Evolutionary conservation across 257 asterid species (phyloP).

Genomic region (Penstemon barbatus): DNA sequence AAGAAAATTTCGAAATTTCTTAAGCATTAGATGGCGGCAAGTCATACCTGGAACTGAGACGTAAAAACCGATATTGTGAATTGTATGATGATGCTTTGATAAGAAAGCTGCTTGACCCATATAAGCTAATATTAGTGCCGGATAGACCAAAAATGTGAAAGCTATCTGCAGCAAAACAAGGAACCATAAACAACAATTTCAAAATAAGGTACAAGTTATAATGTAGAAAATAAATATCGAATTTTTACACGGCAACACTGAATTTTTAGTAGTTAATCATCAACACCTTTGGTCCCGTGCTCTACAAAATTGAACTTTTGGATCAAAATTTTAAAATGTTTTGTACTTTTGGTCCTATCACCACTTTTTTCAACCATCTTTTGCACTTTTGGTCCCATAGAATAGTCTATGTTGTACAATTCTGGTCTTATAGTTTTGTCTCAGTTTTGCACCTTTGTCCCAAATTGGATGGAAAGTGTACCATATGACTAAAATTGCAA

Average conservation of each 20-base stretch:
- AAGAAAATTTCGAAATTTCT: not conserved
- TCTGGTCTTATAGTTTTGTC: too few species aligned
- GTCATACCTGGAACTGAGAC: conserved; percentile 89
- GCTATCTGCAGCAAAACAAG: conserved; percentile 69
- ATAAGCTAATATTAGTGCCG: conserved; percentile 85
- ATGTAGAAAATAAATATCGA: not conserved
- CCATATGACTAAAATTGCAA: too few species aligned
- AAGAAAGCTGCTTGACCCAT: conserved; percentile 99
- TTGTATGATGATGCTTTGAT: conserved; percentile 78
- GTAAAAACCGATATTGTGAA: conserved; percentile 76
- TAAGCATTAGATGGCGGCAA: not conserved
- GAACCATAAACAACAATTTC: conserved; percentile 11
- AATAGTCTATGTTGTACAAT: too few species aligned
- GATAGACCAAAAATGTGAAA: conserved; percentile 91
- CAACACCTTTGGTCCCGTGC: too few species aligned
- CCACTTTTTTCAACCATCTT: too few species aligned
- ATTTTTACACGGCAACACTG: not conserved
- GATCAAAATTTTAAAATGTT: too few species aligned
- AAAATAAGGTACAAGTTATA: not conserved
- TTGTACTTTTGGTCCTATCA: too few species aligned
- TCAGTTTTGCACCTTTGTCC: too few species aligned
- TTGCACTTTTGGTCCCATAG: too few species aligned
- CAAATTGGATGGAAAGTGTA: too few species aligned
- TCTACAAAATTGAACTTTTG: too few species aligned
- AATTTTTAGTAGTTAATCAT: too few species aligned